Evolutionary conservation across 768 basidiomycete genomes (phyloP), one percentile per base, ranked within the genome.

Genomic region (Boletus bicolor): DNA sequence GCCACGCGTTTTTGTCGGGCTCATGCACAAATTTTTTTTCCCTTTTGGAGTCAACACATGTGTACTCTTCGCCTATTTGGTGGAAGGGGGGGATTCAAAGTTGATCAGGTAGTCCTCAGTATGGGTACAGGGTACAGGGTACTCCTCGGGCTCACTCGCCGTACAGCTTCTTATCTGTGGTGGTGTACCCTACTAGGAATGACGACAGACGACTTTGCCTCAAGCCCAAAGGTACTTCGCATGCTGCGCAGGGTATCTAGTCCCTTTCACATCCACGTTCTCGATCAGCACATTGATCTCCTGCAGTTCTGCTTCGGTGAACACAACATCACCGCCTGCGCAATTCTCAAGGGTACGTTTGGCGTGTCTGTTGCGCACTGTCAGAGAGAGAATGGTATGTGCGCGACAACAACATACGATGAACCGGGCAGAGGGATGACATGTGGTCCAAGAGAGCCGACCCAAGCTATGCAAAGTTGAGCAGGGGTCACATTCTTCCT

Each of bases 371-470:
- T 28, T 28, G 28, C 28, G 28, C 28, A 4, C 28, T 28, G 28
- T 28, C 28, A 28, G 28, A 4, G 28, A 28, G 6, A 28, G 2
- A 28, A 4, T 28, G 28, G 28, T 6, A 28, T 28, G 28, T 6
- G 28, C 28, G 21, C 2, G 21, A 28, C 4, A 28, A 28, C 28
- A 28, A 28, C 28, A 28, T 28, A 77, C 76, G 75, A 75, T 8
- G 76, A 77, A 21, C 82, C 81, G 7, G 80, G 80, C 34, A 82
- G 73, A 5, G 82, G 80, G 49, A 83, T 76, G 42, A 80, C 75
- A 59, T 78, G 73, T 0, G 63, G 24, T 3, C 78, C 75, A 5
- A 74, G 68, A 0, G 74, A 65, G 14, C 60, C 45, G 0, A 80
- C 77, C 79, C 79, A 80, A 9, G 72, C 77, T 19, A 80, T 71